Percentiles rank a stretch among this genome's conserved stretches.
Evolutionary conservation across 176 grass and related monocot genomes (phyloP).

Genomic region (Oryza nivara): DNA sequence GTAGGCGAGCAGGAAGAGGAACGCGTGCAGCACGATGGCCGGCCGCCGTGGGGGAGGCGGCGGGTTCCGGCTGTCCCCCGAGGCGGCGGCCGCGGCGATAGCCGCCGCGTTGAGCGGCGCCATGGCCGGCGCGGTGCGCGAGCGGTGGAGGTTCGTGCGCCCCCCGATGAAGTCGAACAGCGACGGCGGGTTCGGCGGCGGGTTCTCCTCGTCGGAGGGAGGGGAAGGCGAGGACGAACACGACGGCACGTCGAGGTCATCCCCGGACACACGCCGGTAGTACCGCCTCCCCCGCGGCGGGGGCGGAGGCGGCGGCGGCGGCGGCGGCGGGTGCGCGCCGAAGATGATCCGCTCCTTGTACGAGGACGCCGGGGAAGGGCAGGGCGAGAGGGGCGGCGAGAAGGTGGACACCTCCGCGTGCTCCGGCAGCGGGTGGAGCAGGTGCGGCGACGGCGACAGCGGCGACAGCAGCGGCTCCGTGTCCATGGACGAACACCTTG

Average conservation of each 20-base stretch:
- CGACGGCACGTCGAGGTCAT: constrained; percentile 39
- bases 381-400: neutral
- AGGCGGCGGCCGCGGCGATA: constrained; percentile 22
- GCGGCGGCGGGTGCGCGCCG: constrained; percentile 44
- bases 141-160: constrained; percentile 79
- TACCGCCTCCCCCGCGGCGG: neutral
- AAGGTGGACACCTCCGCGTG: constrained; percentile 44
- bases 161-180: constrained; percentile 44
- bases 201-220: constrained; percentile 39
- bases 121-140: constrained; percentile 74
- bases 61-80: constrained; percentile 4
- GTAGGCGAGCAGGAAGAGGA: constrained; percentile 79
- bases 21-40: constrained; percentile 63
- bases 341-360: constrained; percentile 73
- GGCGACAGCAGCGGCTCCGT: constrained; percentile 34
- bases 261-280: constrained; percentile 17
- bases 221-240: constrained; percentile 47
- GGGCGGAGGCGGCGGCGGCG: neutral
- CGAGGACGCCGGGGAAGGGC: constrained; percentile 49
- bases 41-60: constrained; percentile 41
- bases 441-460: constrained; percentile 30
- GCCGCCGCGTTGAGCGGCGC: constrained; percentile 48
- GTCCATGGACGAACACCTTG: constrained; percentile 36
- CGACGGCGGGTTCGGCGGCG: constrained; percentile 31
- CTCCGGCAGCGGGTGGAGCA: constrained; percentile 44